Evolutionary conservation across 2,329 filamentous ascomycete species (phyloP), one percentile per base, ranked within the genome.

Genomic region (Fusarium sp.): DNA sequence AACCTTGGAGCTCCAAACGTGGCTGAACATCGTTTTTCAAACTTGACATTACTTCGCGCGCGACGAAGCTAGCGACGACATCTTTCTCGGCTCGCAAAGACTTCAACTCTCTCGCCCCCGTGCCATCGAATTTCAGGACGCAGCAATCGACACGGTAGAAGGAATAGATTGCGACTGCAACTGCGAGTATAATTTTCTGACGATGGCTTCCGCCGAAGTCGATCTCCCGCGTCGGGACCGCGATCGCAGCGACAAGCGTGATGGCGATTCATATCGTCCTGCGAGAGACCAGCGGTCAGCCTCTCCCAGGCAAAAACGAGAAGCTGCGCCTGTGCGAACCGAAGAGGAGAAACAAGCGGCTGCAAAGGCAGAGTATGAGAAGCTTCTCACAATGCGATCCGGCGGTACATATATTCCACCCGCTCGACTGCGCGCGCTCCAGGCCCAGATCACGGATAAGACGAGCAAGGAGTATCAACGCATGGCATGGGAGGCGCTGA

Each of bases 401-500:
- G 96, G 96, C 73, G 96, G 96, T 76, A 97, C 95, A 30, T 99
- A 99, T 81, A 97, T 99, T 70, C 96, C 96, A 26, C 96, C 96
- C 1, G 95, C 95, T 58, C 90, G 94, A 76, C 86, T 99, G 79
- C 91, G 95, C 76, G 95, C 95, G 42, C 89, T 99, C 69, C 96
- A 99, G 85, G 94, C 95, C 59, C 95, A 97, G 83, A 97, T 99
- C 82, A 98, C 95, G 70, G 96, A 99, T 85, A 97, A 97, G 86
- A 91, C 89, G 61, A 97, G 92, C 83, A 97, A 97, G 83, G 96
- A 98, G 84, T 98, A 97, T 81, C 96, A 98, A 88, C 93, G 96
- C 78, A 97, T 99, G 94, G 95, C 95, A 14, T 99, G 96, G 96
- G 96, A 99, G 83, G 95, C 95, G 18, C 86, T 99, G 79, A 99